Percentiles rank a stretch among this genome's conserved stretches.
Conservation (phyloP, 805 yeast genomes). For the Cyberlindnera sargentensis region DNA sequence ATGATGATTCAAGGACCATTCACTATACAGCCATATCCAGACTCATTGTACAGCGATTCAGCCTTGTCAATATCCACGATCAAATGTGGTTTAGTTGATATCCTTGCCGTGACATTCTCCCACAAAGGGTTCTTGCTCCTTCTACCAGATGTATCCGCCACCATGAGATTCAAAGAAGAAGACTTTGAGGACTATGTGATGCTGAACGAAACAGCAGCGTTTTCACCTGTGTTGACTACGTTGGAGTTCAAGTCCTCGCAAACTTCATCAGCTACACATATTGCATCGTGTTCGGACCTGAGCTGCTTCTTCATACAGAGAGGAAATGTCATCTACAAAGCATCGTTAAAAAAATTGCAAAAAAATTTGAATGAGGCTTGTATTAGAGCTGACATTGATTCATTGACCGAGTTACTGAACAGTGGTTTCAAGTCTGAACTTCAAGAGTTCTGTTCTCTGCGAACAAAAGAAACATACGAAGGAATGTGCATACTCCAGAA, state of each 20-base stretch:
- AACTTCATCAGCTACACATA: background rate
- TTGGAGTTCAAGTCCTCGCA: slow-evolving; percentile 9
- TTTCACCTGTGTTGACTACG: background rate
- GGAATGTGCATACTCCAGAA: slow-evolving; percentile 3
- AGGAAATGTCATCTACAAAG: slow-evolving; percentile 5
- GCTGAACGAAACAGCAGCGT: slow-evolving; percentile 1
- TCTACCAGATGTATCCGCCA: slow-evolving; percentile 26
- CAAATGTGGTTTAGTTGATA: slow-evolving; percentile 22
- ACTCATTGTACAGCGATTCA: slow-evolving; percentile 38
- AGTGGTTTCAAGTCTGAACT: background rate
- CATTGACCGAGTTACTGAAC: background rate
- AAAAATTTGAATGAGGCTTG: background rate
- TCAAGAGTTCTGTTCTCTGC: slow-evolving; percentile 1
- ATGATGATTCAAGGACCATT: slow-evolving; percentile 46
- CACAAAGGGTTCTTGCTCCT: slow-evolving; percentile 25
- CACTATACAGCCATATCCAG: slow-evolving; percentile 47
- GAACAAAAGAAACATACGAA: slow-evolving; percentile 3
- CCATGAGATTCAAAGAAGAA: slow-evolving; percentile 28
- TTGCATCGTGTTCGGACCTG: background rate
- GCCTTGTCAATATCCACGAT: slow-evolving; percentile 30
- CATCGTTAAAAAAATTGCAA: slow-evolving; percentile 2
- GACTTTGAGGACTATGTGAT: slow-evolving; percentile 20
- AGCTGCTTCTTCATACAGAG: slow-evolving; percentile 5
- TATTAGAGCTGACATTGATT: background rate
- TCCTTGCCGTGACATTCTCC: slow-evolving; percentile 22